Evolutionary conservation across 495 filamentous ascomycete genomes (phyloP), one percentile per base, ranked within the genome.

Genomic region (Poronia punctata): DNA sequence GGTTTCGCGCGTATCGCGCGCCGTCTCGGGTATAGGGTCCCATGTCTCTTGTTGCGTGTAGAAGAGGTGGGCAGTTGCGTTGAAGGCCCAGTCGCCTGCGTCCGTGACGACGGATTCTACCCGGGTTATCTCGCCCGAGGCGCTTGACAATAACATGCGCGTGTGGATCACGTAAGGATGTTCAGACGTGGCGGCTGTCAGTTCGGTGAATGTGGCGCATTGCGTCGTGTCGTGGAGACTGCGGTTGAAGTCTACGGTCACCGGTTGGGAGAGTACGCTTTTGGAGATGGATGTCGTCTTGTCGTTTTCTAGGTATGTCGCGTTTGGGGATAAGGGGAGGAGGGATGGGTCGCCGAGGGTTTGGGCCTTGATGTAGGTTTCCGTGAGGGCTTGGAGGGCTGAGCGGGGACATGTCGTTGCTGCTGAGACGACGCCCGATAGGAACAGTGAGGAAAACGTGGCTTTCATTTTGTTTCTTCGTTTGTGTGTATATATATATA

Each of bases 101-200:
- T 53, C 48, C 3, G 64, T 56, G n/a, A 61, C 60, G 5, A 65
- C 49, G 2, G 62, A 55, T 27, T 65, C 59, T 28, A 67, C 50
- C 7, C 46, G 32, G 15, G 57, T 56, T 43, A 59, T 51, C 40
- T 53, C 53, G 29, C 38, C 34, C 10, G 14, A 28, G 23, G 49
- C 56, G 1, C 34, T 35, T 9, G 38, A 42, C 38, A 62, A 50
- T 16, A 61, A 21, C 17, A 70, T 58, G 17, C 65, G 60, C 6
- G 65, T 64, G 17, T 62, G 60, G 17, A 68, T 64, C 1, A 70
- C 64, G 16, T 62, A 66, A 11, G 62, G 62, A 9, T 57, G 55
- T 1, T 45, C 34, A 4, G 54, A 40, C 12, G 39, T 56, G 8
- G 60, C 43, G 5, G 52, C 46, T 32, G 65, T 64, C 27, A 65